Base-by-base conservation (phyloP, 371 early-diverging fungal species). In the Chytridium lagenaria region DNA sequence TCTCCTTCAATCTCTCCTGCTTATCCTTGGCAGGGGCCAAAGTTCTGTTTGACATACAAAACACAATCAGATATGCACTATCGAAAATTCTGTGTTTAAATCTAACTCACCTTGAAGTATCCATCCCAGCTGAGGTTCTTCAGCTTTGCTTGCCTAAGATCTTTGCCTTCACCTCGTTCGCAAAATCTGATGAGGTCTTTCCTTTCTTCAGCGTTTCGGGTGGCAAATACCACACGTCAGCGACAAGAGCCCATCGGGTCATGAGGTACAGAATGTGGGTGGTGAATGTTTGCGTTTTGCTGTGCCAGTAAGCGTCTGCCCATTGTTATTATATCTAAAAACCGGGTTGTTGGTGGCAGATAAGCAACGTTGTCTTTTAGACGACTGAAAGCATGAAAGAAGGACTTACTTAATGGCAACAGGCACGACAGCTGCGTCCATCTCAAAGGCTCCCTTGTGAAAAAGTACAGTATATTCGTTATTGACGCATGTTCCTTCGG, bases 401-500 rank as follows among this genome's bases (percentile, higher is more conserved):
- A 66, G 15, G n/a, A 73, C 81, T 64, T 81, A 90, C 77, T 86
- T 86, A 61, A 92, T 88, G 30, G 89, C 88, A 1, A 88, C 90
- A 12, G 92, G 92, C 40, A 78, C 85, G n/a, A 92, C 82, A 1
- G 83, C 83, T 1, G 88, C 89, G 59, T 88, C 92, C 49, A 94
- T 78, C 59, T 94, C 93, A 84, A 94, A 94, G 1, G 92, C 93
- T 2, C 95, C 94, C 72, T 94, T 94, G 74, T 94, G 95, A 79
- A 93, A 94, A 31, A 93, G 86, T 40, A 94, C 92, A 0, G 90
- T 86, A 74, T 90, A 91, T 71, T 91, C 87, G 79, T 94, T 94
- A 73, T 94, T 94, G 34, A 94, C 94, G 79, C 94, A 93, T 3
- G 93, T 93, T 5, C 94, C 94, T 81, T 94, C 95, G n/a, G 95